Evolutionary conservation across 2,329 filamentous ascomycete species (phyloP).

Genomic region (Aspergillus arachidicola): DNA sequence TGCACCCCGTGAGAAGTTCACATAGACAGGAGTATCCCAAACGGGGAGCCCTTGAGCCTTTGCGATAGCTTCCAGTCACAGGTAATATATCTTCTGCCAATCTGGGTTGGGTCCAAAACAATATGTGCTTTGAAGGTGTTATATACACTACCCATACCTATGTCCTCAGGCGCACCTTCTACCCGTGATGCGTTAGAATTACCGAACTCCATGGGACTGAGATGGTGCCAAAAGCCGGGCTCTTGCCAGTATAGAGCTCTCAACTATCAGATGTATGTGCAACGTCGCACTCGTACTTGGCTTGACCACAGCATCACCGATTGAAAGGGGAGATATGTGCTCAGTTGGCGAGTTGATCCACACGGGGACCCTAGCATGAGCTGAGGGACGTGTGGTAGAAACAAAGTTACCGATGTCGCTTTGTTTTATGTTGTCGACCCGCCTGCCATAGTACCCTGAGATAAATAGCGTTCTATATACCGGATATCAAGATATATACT

Average conservation of each 20-base stretch:
- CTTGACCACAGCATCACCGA: neutral
- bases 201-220: neutral
- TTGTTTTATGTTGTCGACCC: neutral
- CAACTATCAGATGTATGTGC: neutral
- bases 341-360: neutral
- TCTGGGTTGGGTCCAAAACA: neutral
- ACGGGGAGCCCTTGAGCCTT: neutral
- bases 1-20: neutral
- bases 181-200: neutral
- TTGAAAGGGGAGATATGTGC: neutral
- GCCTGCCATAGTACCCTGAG: neutral
- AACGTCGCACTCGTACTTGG: neutral
- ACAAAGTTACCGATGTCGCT: neutral
- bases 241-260: neutral
- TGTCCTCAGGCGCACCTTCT: neutral
- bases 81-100: neutral
- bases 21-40: too few species aligned
- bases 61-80: too few species aligned
- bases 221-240: neutral
- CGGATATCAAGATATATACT: neutral
- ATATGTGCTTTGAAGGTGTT: neutral
- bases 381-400: neutral
- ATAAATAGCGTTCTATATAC: neutral
- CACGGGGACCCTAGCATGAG: neutral
- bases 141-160: neutral